These are phyloP conservation scores for Pichia cactophila DNA, from an alignment of 1,139 yeast species.

Conservation along the genomic window DNA sequence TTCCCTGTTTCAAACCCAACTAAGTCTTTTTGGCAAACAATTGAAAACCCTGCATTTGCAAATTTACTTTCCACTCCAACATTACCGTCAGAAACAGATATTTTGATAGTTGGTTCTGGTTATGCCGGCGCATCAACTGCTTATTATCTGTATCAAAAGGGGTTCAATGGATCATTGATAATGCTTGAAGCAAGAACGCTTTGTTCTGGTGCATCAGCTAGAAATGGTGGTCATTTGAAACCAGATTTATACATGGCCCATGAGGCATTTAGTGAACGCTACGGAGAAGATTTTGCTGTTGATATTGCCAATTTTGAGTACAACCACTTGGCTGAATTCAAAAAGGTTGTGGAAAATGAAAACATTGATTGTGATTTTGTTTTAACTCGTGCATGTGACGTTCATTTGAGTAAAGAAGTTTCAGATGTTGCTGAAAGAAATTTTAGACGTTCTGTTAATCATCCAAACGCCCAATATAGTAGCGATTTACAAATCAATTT, in stretches of 20 bases:
- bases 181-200: slow-evolving; percentile 37
- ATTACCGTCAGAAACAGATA: slow-evolving; percentile 27
- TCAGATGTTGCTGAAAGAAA: slow-evolving; percentile 16
- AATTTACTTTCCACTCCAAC: slow-evolving; percentile 14
- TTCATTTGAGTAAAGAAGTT: slow-evolving; percentile 11
- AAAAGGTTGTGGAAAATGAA: slow-evolving; percentile 28
- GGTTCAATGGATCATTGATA: slow-evolving; percentile 11
- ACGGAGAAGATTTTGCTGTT: slow-evolving; percentile 29
- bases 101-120: slow-evolving; percentile 36
- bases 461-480: slow-evolving; percentile 16
- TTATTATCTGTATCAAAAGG: slow-evolving; percentile 26
- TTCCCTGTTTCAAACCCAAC: slow-evolving; percentile 1
- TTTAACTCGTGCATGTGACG: slow-evolving; percentile 28
- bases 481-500: slow-evolving; percentile 18
- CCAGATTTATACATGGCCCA: slow-evolving; percentile 30
- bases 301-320: slow-evolving; percentile 31
- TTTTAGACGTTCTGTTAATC: slow-evolving; percentile 19
- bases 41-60: slow-evolving; percentile 11
- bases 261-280: slow-evolving; percentile 18
- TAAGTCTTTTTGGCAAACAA: slow-evolving; percentile 18
- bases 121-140: slow-evolving; percentile 37
- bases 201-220: slow-evolving; percentile 42
- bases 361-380: slow-evolving; percentile 32
- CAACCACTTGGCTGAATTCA: slow-evolving; percentile 20
- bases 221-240: slow-evolving; percentile 43